Base-by-base conservation (phyloP, 306 rosid species). In the Glycine latifolia region DNA sequence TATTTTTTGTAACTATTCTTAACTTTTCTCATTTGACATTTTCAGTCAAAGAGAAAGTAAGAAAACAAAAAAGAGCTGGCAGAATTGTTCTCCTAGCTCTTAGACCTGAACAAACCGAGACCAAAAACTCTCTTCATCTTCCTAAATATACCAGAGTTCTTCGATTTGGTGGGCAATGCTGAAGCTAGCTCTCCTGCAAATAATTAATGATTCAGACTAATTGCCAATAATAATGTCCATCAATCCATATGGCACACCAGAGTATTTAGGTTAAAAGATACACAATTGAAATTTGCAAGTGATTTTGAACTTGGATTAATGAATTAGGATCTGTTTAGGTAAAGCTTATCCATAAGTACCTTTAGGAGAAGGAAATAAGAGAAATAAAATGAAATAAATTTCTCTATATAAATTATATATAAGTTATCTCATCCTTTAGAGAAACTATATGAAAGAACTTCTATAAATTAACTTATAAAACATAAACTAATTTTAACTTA, bases 101-200 rank as follows among this genome's bases (percentile, higher is more conserved):
- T 72, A 3, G 89, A 60, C 58, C 71, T 77, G 81, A 87, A 87
- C 73, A 87, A n/a, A 76, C 87, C 41, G 2, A 86, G 56, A 65
- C 81, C 82, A 7, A 83, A 66, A 58, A 83, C 59, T 83, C 49
- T 87, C 81, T 76, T 87, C 83, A 87, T 59, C 85, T 67, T 87
- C 83, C 56, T 80, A 37, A 80, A 66, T 59, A 83, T 67, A 35
- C 78, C 20, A 10, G 67, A 3, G 66, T 50, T 76, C 67, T 1
- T 63, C 3, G 82, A 4, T 60, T 5, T 79, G 70, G 3, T 0
- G 17, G 63, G 65, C 16, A 0, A 4, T 60, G 71, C 11, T 1
- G 81, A 47, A 0, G 84, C 87, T 13, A 80, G 48, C 11, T 84
- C 87, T 75, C 87, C 87, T 84, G 78, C 71, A 13, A 50, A 67